Percentiles rank a stretch among this genome's conserved stretches.
Conservation (phyloP, 208 protist genomes). For the Leishmania braziliensis region DNA sequence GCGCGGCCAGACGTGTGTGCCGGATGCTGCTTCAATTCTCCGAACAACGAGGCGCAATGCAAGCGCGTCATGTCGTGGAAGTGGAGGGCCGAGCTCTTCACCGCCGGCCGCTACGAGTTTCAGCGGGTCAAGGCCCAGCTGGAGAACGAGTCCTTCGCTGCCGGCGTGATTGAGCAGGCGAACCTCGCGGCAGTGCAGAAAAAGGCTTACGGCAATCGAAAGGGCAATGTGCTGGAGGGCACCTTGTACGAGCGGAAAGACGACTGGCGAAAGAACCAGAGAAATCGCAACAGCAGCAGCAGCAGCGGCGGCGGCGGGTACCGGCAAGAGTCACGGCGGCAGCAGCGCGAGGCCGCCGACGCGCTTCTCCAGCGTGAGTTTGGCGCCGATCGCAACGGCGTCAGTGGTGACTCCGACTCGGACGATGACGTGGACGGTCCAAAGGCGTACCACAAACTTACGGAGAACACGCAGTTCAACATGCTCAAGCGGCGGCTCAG, state of each 20-base stretch:
- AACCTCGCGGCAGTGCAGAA: slow-evolving; percentile 89
- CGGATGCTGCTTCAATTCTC: slow-evolving; percentile 97
- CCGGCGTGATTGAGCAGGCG: slow-evolving; percentile 76
- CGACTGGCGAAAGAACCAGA: slow-evolving; percentile 47
- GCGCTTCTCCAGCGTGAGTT: slow-evolving; percentile 59
- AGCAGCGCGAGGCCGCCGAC: slow-evolving; percentile 69
- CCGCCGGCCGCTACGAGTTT: slow-evolving; percentile 95
- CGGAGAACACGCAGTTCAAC: slow-evolving; percentile 91
- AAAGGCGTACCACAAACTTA: slow-evolving; percentile 86
- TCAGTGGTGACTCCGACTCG: slow-evolving; percentile 19
- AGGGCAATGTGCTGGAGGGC: slow-evolving; percentile 90
- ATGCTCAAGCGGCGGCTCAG: slow-evolving; percentile 95
- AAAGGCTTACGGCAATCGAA: slow-evolving; percentile 91
- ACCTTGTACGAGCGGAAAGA: slow-evolving; percentile 83
- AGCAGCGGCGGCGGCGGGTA: slow-evolving; percentile 49
- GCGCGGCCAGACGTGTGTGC: slow-evolving; percentile 96
- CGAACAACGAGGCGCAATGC: slow-evolving; percentile 94
- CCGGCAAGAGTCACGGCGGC: slow-evolving; percentile 57
- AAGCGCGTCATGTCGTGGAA: slow-evolving; percentile 98
- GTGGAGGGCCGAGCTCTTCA: slow-evolving; percentile 98
- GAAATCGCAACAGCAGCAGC: neutral
- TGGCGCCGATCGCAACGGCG: slow-evolving; percentile 22
- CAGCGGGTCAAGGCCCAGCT: slow-evolving; percentile 96
- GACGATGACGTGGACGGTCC: slow-evolving; percentile 56
- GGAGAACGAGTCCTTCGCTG: slow-evolving; percentile 94